Evolutionary conservation across 768 basidiomycete genomes (phyloP).

Genomic region (Saitozyma sp.): DNA sequence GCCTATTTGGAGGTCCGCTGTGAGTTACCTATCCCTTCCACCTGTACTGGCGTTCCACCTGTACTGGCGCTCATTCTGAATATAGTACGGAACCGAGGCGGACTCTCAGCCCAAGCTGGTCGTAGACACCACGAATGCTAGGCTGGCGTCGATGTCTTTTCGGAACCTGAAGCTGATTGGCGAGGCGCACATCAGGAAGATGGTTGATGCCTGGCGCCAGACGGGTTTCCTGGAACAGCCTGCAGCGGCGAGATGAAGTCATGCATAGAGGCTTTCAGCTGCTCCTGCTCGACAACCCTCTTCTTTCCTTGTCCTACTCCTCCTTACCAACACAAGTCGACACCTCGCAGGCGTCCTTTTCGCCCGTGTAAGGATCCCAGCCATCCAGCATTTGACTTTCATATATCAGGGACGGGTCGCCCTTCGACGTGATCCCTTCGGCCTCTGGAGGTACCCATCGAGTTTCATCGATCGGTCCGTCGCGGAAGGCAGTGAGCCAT

Average conservation of each 20-base stretch:
- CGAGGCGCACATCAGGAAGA: conserved; percentile 52
- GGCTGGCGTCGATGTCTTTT: conserved; percentile 47
- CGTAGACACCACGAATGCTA: conserved; percentile 49
- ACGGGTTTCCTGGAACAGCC: conserved; percentile 49
- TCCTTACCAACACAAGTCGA: conserved; percentile 40
- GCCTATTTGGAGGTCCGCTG: conserved; percentile 38
- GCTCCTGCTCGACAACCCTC: no score
- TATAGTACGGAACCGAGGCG: conserved; percentile 42
- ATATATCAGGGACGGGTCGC: conserved; percentile 43
- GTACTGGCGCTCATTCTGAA: not conserved
- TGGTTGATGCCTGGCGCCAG: conserved; percentile 56
- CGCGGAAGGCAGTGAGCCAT: conserved; percentile 42
- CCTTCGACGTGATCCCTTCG: conserved; percentile 38
- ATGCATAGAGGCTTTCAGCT: not conserved
- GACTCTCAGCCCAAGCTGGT: conserved; percentile 25
- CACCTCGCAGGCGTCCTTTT: conserved; percentile 49
- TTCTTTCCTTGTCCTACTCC: conserved; percentile 2
- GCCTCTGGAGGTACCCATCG: conserved; percentile 45
- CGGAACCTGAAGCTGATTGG: conserved; percentile 40
- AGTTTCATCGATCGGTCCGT: conserved; percentile 46
- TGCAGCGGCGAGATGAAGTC: not conserved
- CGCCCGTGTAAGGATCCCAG: conserved; percentile 50
- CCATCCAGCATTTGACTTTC: conserved; percentile 41
- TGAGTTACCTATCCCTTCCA: conserved; percentile 17
- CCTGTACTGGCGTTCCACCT: not conserved